phyloP scores from a whole-genome alignment of 164 flowering plant genomes.

The Macadamia integrifolia region DNA sequence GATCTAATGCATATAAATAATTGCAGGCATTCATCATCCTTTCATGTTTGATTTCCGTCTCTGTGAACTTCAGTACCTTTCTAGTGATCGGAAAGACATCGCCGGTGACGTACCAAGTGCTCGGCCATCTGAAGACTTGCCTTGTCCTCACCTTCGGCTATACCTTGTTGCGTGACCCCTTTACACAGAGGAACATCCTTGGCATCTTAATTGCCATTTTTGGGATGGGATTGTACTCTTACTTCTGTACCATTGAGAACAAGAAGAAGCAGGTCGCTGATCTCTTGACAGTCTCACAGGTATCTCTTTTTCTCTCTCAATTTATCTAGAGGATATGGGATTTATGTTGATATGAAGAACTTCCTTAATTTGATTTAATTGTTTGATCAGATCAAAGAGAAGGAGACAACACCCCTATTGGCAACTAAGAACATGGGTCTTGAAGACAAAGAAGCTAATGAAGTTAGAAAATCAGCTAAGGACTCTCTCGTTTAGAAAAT shows the following conservation, averaged over 20 bases:
- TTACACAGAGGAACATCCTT: slow-evolving; percentile 77
- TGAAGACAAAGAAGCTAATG: slow-evolving; percentile 51
- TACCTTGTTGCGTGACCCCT: slow-evolving; percentile 86
- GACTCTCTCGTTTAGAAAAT: slow-evolving; percentile 40
- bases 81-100: slow-evolving; percentile 95
- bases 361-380: slow-evolving; percentile 1
- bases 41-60: slow-evolving; percentile 80
- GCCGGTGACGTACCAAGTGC: slow-evolving; percentile 92
- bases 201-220: slow-evolving; percentile 78
- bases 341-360: background rate
- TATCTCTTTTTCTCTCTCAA: slow-evolving; percentile 14
- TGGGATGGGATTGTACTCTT: slow-evolving; percentile 89
- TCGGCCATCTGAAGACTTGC: slow-evolving; percentile 96
- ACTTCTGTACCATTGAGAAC: slow-evolving; percentile 64
- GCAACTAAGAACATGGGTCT: slow-evolving; percentile 21
- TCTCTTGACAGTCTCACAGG: slow-evolving; percentile 47
- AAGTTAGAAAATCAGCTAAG: slow-evolving; percentile 44
- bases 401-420: slow-evolving; percentile 45
- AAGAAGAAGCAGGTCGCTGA: slow-evolving; percentile 51
- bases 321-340: background rate
- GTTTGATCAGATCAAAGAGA: slow-evolving; percentile 46
- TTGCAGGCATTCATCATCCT: slow-evolving; percentile 75
- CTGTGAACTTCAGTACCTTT: slow-evolving; percentile 95
- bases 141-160: slow-evolving; percentile 87
- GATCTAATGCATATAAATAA: background rate